Conservation (phyloP, 257 asterid species). For the Scutellaria minor region DNA sequence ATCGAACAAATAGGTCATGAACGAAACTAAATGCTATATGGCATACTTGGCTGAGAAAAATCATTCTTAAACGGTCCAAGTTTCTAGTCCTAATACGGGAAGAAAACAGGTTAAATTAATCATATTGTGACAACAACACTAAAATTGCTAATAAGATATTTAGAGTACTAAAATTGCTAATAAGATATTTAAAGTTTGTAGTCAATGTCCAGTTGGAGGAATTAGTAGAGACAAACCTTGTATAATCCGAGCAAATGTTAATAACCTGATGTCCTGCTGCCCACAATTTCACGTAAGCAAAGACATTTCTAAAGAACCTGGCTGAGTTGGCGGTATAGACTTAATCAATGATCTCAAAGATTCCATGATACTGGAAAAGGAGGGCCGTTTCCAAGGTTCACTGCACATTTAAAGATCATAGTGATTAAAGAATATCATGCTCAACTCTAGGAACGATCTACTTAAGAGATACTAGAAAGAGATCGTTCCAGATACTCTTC, state of each 20-base stretch:
- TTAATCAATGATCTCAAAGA: slow-evolving; percentile 68
- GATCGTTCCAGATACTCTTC: neutral
- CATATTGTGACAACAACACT: neutral
- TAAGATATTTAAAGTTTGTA: neutral
- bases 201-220: slow-evolving; percentile 8
- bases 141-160: neutral
- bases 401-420: slow-evolving; percentile 52
- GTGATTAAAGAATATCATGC: slow-evolving; percentile 26
- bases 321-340: slow-evolving; percentile 51
- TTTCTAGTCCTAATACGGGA: neutral
- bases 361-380: slow-evolving; percentile 85
- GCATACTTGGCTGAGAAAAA: neutral
- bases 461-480: neutral
- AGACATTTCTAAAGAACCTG: slow-evolving; percentile 53
- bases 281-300: slow-evolving; percentile 47
- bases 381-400: slow-evolving; percentile 92
- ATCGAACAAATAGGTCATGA: neutral
- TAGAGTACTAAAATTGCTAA: slow-evolving; percentile 3
- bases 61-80: slow-evolving; percentile 4
- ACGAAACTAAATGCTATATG: neutral
- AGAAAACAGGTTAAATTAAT: neutral
- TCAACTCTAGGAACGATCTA: slow-evolving; percentile 2
- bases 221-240: slow-evolving; percentile 42
- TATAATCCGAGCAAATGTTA: slow-evolving; percentile 26
- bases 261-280: slow-evolving; percentile 31